phyloP scores from a whole-genome alignment of 2,329 filamentous ascomycete species.

The Lasiodiplodia gonubiensis region DNA sequence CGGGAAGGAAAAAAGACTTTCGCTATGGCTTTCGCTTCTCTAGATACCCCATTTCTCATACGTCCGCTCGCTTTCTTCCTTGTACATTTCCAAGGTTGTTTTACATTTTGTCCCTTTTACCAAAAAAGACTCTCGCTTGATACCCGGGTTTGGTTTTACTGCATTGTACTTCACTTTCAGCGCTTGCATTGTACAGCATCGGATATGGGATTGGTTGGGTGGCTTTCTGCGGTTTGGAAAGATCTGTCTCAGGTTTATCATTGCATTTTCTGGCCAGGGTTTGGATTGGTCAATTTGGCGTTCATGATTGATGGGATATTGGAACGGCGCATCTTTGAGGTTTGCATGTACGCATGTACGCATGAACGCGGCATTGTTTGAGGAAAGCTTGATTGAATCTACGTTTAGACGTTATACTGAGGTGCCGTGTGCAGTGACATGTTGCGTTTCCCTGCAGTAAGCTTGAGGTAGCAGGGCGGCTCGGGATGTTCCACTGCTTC shows the following conservation, averaged over 20 bases:
- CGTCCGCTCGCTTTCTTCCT: conserved; percentile 17
- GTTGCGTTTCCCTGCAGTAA: conserved; percentile 2
- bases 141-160: conserved; percentile 14
- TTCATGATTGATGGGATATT: neutral
- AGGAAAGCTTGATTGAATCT: conserved; percentile 13
- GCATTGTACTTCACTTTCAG: neutral
- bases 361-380: conserved; percentile 14
- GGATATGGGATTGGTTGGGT: neutral
- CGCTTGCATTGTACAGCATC: conserved; percentile 11
- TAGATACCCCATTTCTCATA: conserved; percentile 21
- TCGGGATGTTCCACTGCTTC: conserved; percentile 14
- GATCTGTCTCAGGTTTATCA: neutral
- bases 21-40: conserved; percentile 11
- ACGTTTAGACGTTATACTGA: conserved; percentile 19
- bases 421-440: neutral
- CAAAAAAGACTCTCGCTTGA: conserved; percentile 25
- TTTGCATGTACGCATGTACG: conserved; percentile 14
- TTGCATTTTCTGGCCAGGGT: conserved; percentile 11
- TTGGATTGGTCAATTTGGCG: conserved; percentile 1
- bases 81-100: conserved; percentile 10
- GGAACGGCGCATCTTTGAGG: neutral
- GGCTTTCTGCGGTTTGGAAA: neutral
- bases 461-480: neutral
- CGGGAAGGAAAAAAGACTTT: conserved; percentile 21
- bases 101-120: neutral